phyloP scores from a whole-genome alignment of 1,139 yeast species.

The Hansenula anomala region DNA sequence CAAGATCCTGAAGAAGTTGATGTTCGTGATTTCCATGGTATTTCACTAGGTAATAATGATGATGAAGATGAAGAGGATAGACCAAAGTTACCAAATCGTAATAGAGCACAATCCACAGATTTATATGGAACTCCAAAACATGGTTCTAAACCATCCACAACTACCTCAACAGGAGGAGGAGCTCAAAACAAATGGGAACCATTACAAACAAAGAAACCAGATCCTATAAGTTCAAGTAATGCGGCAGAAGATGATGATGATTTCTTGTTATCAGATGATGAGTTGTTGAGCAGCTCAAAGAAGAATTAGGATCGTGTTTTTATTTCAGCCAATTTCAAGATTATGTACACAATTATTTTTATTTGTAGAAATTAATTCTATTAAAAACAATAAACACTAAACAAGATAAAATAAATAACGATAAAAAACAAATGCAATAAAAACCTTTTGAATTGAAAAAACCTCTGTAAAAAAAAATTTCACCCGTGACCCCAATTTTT shows the following conservation, averaged over 20 bases:
- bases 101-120: conserved; percentile 27
- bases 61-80: conserved; percentile 22
- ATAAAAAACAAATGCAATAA: too few relatives aligned
- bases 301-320: too few relatives aligned
- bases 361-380: too few relatives aligned
- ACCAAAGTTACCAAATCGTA: conserved; percentile 33
- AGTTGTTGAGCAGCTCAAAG: conserved; percentile 70
- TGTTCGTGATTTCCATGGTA: conserved; percentile 35
- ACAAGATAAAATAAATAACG: too few relatives aligned
- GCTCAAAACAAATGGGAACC: conserved; percentile 53
- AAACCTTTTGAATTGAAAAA: too few relatives aligned
- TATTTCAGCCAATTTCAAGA: too few relatives aligned
- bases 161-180: not conserved
- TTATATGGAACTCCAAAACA: conserved; percentile 22
- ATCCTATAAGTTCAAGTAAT: conserved; percentile 26
- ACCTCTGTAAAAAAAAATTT: too few relatives aligned
- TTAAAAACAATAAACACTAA: too few relatives aligned
- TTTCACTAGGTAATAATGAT: conserved; percentile 40
- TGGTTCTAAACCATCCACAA: conserved; percentile 1
- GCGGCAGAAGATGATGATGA: conserved; percentile 47
- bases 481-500: too few relatives aligned
- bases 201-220: conserved; percentile 50
- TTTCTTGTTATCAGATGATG: conserved; percentile 74
- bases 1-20: conserved; percentile 52
- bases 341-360: too few relatives aligned